These are phyloP conservation scores for Schizochytrium sp. DNA, from an alignment of 108 stramenopile species.

Conservation along the genomic window DNA sequence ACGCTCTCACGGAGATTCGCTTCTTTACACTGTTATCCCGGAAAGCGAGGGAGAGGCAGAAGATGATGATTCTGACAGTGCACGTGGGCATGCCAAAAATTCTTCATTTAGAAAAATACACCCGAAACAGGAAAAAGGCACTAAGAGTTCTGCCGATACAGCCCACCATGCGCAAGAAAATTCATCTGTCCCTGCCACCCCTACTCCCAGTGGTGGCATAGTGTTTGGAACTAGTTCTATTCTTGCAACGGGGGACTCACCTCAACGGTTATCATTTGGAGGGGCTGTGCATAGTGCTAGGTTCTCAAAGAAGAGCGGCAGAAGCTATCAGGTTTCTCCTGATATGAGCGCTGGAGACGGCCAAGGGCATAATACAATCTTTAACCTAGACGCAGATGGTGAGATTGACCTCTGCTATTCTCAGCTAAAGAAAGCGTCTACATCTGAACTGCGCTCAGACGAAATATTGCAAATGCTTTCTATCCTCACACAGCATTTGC, in stretches of 20 bases:
- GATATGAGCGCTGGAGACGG: not conserved
- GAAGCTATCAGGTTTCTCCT: not conserved
- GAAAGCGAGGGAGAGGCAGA: not conserved
- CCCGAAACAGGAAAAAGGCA: too few relatives aligned
- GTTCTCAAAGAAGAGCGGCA: not conserved
- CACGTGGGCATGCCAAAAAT: not conserved
- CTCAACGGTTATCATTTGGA: not conserved
- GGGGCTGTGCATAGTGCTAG: not conserved
- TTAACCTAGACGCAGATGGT: conserved; percentile 25
- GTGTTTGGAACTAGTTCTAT: too few relatives aligned
- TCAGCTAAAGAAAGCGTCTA: not conserved
- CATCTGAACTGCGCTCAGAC: too few relatives aligned
- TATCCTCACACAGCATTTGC: too few relatives aligned
- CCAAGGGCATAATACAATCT: not conserved
- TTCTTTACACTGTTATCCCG: not conserved
- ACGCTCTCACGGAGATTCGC: not conserved
- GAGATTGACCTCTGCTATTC: conserved; percentile 1
- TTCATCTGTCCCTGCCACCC: too few relatives aligned
- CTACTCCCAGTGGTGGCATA: too few relatives aligned
- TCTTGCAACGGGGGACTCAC: not conserved
- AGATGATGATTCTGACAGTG: not conserved
- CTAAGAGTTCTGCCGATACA: too few relatives aligned
- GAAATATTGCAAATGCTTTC: too few relatives aligned
- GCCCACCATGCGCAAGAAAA: too few relatives aligned
- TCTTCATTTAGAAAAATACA: not conserved